phyloP scores from a whole-genome alignment of 768 basidiomycete species.

The Tricholoma sp. region DNA sequence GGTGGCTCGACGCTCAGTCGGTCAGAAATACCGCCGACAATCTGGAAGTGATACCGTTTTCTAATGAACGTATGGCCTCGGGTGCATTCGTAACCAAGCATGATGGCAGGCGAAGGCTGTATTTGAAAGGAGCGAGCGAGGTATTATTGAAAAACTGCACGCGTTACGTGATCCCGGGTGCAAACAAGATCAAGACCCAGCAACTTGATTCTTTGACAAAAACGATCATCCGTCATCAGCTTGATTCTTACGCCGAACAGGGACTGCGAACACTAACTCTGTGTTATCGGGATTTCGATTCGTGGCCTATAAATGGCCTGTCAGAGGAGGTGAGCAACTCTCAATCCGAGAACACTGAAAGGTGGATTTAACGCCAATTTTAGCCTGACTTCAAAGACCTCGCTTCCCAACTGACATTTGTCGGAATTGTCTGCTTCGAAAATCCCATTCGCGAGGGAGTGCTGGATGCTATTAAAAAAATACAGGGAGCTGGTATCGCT shows the following conservation, averaged over 20 bases:
- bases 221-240: slow-evolving; percentile 48
- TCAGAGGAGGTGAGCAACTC: slow-evolving; percentile 31
- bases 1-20: slow-evolving; percentile 54
- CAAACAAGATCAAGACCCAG: slow-evolving; percentile 31
- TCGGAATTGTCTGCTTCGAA: slow-evolving; percentile 71
- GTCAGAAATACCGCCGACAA: slow-evolving; percentile 44
- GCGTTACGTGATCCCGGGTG: slow-evolving; percentile 9
- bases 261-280: slow-evolving; percentile 70
- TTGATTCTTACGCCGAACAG: slow-evolving; percentile 60
- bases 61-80: slow-evolving; percentile 74
- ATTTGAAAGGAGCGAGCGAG: slow-evolving; percentile 74
- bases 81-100: slow-evolving; percentile 56
- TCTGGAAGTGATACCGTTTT: slow-evolving; percentile 73
- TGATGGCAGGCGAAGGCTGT: slow-evolving; percentile 47
- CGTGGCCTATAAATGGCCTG: slow-evolving; percentile 46
- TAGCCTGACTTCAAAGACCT: slow-evolving; percentile 51
- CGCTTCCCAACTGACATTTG: slow-evolving; percentile 54
- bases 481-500: slow-evolving; percentile 63
- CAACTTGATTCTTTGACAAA: slow-evolving; percentile 38
- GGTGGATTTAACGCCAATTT: background rate
- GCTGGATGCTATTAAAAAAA: slow-evolving; percentile 61
- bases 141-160: slow-evolving; percentile 57
- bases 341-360: too few species aligned
- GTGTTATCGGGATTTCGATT: slow-evolving; percentile 64
- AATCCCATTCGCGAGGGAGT: slow-evolving; percentile 75